Conservation (phyloP, 352 stramenopile genomes). For the Phytophthora tubulina region DNA sequence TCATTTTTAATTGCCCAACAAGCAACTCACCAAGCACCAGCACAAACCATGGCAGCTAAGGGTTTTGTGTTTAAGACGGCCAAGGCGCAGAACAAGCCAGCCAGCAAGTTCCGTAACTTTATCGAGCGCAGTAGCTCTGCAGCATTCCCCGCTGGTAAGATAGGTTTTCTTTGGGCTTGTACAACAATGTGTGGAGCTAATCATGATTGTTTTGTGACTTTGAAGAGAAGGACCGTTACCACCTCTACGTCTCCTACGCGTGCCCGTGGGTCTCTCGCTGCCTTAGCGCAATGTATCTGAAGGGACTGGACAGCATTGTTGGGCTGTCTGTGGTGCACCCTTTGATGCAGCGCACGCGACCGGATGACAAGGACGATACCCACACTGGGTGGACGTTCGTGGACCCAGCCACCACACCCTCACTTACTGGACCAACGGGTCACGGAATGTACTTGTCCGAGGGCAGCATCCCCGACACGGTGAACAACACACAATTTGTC, state of each 20-base stretch:
- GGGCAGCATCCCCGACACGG: constrained; percentile 58
- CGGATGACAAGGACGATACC: constrained; percentile 63
- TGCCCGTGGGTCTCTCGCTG: constrained; percentile 80
- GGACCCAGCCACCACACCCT: constrained; percentile 53
- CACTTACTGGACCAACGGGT: constrained; percentile 41
- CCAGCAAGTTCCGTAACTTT: constrained; percentile 41
- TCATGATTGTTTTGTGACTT: not conserved
- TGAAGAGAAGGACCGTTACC: constrained; percentile 61
- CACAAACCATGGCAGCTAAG: constrained; percentile 14
- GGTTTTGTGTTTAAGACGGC: constrained; percentile 17
- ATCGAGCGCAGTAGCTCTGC: constrained; percentile 34
- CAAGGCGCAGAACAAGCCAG: constrained; percentile 27
- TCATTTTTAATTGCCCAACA: no score
- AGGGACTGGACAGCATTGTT: constrained; percentile 92
- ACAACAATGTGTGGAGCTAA: not conserved
- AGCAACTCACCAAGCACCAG: not conserved
- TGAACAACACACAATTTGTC: constrained; percentile 74
- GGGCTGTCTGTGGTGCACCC: constrained; percentile 81
- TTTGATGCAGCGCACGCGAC: constrained; percentile 71
- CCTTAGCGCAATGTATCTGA: constrained; percentile 82
- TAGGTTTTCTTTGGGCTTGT: not conserved
- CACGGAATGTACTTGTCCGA: constrained; percentile 45
- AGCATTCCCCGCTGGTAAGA: constrained; percentile 37
- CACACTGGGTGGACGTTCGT: constrained; percentile 91
- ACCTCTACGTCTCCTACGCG: constrained; percentile 93